Evolutionary conservation across 305 asterid genomes (phyloP).

Genomic region (Solanum hybrid): DNA sequence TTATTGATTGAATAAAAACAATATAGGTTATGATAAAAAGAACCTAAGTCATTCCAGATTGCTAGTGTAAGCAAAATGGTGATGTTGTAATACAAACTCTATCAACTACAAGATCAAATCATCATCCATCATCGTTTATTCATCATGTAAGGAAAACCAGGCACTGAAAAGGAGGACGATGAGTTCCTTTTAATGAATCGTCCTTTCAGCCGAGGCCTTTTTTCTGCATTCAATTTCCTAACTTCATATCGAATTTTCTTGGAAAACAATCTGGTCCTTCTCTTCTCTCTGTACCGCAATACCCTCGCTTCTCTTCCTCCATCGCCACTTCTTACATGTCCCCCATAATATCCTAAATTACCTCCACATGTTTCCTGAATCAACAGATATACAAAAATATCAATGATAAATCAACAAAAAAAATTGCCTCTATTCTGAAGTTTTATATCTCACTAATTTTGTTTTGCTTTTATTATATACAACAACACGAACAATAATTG

Average conservation of each 20-base stretch:
- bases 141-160: slow-evolving; percentile 25
- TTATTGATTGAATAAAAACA: not conserved
- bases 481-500: not conserved
- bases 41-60: slow-evolving; percentile 3
- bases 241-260: slow-evolving; percentile 75
- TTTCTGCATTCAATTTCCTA: slow-evolving; percentile 71
- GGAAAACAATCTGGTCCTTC: slow-evolving; percentile 56
- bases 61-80: not conserved
- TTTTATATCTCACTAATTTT: not conserved
- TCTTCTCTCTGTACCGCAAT: slow-evolving; percentile 61
- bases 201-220: slow-evolving; percentile 79
- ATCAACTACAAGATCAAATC: not conserved
- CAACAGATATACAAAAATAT: not conserved
- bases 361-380: slow-evolving; percentile 20
- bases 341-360: slow-evolving; percentile 2
- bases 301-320: slow-evolving; percentile 65
- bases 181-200: slow-evolving; percentile 61
- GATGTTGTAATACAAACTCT: not conserved
- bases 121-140: not conserved
- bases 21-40: not conserved
- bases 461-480: not conserved
- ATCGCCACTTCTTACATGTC: slow-evolving; percentile 13
- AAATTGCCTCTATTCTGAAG: not conserved
- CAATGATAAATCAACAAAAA: not conserved
- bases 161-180: slow-evolving; percentile 12